Conservation (phyloP, 495 filamentous ascomycete genomes). For the Penicillium chermesinum region DNA sequence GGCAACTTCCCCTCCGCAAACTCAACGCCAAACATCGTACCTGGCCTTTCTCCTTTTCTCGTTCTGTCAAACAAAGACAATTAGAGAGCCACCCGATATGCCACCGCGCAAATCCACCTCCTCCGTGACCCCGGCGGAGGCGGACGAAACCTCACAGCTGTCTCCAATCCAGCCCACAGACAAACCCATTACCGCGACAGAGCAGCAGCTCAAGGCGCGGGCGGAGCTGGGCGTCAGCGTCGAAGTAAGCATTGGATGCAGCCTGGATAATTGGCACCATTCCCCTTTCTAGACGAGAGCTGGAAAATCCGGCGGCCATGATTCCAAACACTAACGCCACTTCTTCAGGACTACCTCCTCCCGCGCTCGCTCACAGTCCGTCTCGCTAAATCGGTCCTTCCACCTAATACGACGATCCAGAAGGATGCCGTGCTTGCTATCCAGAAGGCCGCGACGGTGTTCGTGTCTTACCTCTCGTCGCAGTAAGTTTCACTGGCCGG, state of each 20-base stretch:
- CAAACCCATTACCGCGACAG: conserved; percentile 36
- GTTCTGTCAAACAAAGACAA: not conserved
- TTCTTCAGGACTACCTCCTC: conserved; percentile 73
- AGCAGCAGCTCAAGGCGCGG: conserved; percentile 44
- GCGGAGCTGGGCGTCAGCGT: conserved; percentile 40
- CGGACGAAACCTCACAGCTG: conserved; percentile 16
- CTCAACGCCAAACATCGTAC: too few relatives aligned
- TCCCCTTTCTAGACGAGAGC: too few relatives aligned
- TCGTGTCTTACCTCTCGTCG: conserved; percentile 82
- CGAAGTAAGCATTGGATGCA: conserved; percentile 33
- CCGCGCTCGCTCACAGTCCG: conserved; percentile 92
- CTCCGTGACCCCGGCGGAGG: conserved; percentile 26
- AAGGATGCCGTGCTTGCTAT: conserved; percentile 89
- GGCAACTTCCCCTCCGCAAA: too few relatives aligned
- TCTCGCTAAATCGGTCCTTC: conserved; percentile 94
- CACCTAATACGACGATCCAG: conserved; percentile 88
- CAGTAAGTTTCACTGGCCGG: conserved; percentile 51
- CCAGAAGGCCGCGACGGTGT: conserved; percentile 89
- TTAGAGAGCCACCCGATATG: conserved; percentile 11
- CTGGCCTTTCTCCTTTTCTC: not conserved
- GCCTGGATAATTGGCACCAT: too few relatives aligned
- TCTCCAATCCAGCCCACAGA: conserved; percentile 18
- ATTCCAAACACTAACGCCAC: not conserved
- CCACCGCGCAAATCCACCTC: conserved; percentile 36
- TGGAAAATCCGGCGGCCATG: too few relatives aligned